Conservation (phyloP, 169 alveolate genomes). For the Babesia gibsoni region DNA sequence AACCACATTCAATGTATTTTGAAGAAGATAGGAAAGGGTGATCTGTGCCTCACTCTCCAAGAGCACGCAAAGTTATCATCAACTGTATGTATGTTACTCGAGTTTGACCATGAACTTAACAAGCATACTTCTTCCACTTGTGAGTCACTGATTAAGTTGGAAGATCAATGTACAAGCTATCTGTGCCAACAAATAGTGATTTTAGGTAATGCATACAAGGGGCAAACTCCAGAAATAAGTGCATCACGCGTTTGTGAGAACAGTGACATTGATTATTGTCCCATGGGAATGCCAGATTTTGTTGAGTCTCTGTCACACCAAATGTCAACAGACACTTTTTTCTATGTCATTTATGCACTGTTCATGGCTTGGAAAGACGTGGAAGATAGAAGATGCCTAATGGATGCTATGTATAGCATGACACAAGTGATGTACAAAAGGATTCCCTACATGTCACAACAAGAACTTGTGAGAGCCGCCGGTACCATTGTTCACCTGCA, state of each 20-base stretch:
- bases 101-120: not conserved
- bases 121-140: not conserved
- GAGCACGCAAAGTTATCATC: not conserved
- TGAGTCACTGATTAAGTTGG: not conserved
- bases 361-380: not conserved
- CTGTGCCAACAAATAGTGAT: no score
- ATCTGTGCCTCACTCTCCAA: not conserved
- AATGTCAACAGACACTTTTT: not conserved
- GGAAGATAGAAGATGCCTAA: not conserved
- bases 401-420: not conserved
- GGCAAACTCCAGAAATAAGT: no score
- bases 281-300: not conserved
- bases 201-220: no score
- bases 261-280: not conserved
- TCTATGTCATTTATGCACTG: not conserved
- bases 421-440: slow-evolving; percentile 20
- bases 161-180: not conserved
- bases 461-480: not conserved
- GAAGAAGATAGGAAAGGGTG: not conserved
- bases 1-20: not conserved
- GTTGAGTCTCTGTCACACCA: not conserved
- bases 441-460: not conserved
- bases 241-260: no score
- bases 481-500: not conserved
- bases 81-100: not conserved